A percentile compares a stretch with the other conserved stretches of the same genome.
Evolutionary conservation across 495 filamentous ascomycete genomes (phyloP).

Genomic region (Aspergillus coremiiformis): DNA sequence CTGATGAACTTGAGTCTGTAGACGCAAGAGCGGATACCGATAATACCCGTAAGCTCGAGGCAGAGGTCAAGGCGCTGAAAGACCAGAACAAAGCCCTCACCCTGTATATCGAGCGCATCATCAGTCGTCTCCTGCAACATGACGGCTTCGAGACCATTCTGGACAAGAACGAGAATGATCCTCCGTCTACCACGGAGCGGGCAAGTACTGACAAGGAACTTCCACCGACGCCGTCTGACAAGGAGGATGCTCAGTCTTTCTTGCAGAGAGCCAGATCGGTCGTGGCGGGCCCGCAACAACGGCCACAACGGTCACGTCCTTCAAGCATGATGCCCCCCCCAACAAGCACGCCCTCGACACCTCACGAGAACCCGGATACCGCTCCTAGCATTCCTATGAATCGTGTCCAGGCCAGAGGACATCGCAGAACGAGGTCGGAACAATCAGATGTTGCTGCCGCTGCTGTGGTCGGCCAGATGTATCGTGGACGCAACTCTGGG

Average conservation of each 20-base stretch:
- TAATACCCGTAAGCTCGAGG: constrained; percentile 61
- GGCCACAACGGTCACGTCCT: constrained; percentile 50
- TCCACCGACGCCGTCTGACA: constrained; percentile 65
- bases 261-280: constrained; percentile 79
- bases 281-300: constrained; percentile 33
- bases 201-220: constrained; percentile 64
- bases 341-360: constrained; percentile 30
- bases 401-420: constrained; percentile 53
- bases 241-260: constrained; percentile 51
- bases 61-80: constrained; percentile 72
- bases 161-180: constrained; percentile 54
- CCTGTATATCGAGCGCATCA: constrained; percentile 97
- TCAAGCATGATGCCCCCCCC: constrained; percentile 53
- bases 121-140: constrained; percentile 85
- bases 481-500: constrained; percentile 58
- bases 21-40: constrained; percentile 51
- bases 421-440: constrained; percentile 63
- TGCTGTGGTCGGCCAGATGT: constrained; percentile 75
- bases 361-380: constrained; percentile 65
- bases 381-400: constrained; percentile 73
- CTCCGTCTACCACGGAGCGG: constrained; percentile 16
- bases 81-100: constrained; percentile 96
- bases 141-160: constrained; percentile 91
- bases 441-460: constrained; percentile 56
- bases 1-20: constrained; percentile 74